A percentile compares a stretch with the other conserved stretches of the same genome.
Conservation (phyloP, 192 early-diverging fungal species). For the Podila verticillata region DNA sequence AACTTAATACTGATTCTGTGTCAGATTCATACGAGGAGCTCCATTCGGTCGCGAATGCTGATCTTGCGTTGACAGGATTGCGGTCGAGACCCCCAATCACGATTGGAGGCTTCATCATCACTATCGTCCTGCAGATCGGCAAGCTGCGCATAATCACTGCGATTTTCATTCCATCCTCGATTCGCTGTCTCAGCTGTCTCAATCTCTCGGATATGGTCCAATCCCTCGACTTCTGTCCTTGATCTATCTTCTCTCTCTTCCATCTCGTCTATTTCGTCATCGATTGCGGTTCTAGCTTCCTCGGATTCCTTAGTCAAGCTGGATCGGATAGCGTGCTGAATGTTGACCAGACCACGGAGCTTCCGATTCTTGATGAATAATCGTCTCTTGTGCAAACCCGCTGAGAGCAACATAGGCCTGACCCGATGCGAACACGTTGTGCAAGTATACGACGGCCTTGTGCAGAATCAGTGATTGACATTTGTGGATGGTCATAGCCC, state of each 20-base stretch:
- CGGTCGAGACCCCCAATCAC: too few species aligned
- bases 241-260: neutral
- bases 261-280: slow-evolving; percentile 9
- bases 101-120: too few species aligned
- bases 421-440: slow-evolving; percentile 1
- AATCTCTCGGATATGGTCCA: too few species aligned
- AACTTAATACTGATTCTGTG: too few species aligned
- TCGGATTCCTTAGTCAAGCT: slow-evolving; percentile 13
- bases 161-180: too few species aligned
- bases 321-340: neutral
- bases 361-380: slow-evolving; percentile 1
- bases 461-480: slow-evolving; percentile 5
- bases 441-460: neutral
- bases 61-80: too few species aligned
- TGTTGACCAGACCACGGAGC: neutral
- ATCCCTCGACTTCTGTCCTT: too few species aligned
- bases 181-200: too few species aligned
- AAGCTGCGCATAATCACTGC: too few species aligned
- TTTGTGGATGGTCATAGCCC: slow-evolving; percentile 13
- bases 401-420: slow-evolving; percentile 23
- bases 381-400: slow-evolving; percentile 1
- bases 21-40: neutral
- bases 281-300: slow-evolving; percentile 7
- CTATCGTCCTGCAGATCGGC: too few species aligned
- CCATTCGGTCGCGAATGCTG: neutral